These are phyloP conservation scores for Eragrostis curvula DNA, from an alignment of 176 grass and related monocot species.

Conservation along the genomic window DNA sequence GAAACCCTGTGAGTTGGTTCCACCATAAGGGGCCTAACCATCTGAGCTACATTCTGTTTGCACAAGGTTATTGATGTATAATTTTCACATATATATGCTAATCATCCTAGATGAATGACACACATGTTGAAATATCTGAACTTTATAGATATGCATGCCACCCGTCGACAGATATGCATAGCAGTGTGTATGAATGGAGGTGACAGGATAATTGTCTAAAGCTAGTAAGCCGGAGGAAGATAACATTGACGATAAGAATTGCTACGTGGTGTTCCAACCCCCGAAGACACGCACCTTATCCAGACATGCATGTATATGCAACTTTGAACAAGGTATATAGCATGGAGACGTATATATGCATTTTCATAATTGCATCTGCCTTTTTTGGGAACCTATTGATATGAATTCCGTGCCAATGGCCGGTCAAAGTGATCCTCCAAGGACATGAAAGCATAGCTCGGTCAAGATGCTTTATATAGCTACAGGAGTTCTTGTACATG, in stretches of 20 bases:
- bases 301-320: constrained; percentile 18
- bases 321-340: constrained; percentile 7
- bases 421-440: neutral
- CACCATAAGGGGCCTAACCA: too few relatives aligned
- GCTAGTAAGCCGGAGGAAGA: neutral
- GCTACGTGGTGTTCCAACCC: constrained; percentile 40
- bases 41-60: too few relatives aligned
- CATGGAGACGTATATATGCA: neutral
- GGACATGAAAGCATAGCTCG: neutral
- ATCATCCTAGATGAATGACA: neutral
- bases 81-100: neutral
- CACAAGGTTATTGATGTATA: too few relatives aligned
- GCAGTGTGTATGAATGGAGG: neutral
- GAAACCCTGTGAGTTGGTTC: too few relatives aligned
- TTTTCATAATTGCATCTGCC: constrained; percentile 19
- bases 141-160: neutral
- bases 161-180: neutral
- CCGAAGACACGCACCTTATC: constrained; percentile 20
- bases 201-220: neutral
- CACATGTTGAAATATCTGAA: neutral
- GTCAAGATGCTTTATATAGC: neutral
- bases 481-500: neutral
- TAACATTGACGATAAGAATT: constrained; percentile 54
- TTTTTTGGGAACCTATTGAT: neutral
- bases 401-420: constrained; percentile 10